Evolutionary conservation across 495 filamentous ascomycete genomes (phyloP).

Genomic region (Tuber brumale): DNA sequence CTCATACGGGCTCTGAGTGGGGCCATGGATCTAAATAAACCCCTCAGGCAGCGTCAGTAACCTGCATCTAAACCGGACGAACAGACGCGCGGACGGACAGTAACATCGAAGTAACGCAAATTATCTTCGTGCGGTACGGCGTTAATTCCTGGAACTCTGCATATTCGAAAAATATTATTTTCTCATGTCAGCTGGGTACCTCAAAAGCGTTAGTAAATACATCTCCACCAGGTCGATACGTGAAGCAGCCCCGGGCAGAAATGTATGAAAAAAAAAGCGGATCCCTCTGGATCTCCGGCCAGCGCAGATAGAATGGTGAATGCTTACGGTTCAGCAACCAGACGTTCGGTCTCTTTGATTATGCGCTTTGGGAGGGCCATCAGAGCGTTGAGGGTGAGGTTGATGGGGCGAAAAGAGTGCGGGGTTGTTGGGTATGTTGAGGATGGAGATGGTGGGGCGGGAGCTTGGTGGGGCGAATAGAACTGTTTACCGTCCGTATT

Average conservation of each 20-base stretch:
- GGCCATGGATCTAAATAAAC: conserved; percentile 66
- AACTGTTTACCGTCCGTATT: not conserved
- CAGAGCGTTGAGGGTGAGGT: conserved; percentile 26
- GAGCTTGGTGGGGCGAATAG: not conserved
- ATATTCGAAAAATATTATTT: conserved; percentile 2
- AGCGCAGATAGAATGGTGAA: conserved; percentile 9
- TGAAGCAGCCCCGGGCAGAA: conserved; percentile 8
- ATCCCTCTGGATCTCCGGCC: not conserved
- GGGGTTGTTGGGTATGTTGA: conserved; percentile 19
- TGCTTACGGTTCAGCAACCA: conserved; percentile 90
- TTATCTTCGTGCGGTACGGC: conserved; percentile 98
- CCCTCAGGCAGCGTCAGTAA: conserved; percentile 16
- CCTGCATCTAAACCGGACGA: not conserved
- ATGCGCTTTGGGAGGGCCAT: conserved; percentile 79
- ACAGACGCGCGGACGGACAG: conserved; percentile 36
- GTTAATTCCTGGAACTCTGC: conserved; percentile 89
- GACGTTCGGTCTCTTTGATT: conserved; percentile 94
- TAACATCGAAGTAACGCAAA: conserved; percentile 94
- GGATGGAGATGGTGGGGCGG: not conserved
- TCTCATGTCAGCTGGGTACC: conserved; percentile 7
- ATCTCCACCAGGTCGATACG: conserved; percentile 6
- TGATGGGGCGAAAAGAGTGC: conserved; percentile 28
- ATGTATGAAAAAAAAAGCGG: conserved; percentile 14
- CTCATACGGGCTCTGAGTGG: conserved; percentile 60
- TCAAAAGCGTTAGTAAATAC: conserved; percentile 27